A percentile compares a stretch with the other conserved stretches of the same genome.
Conservation (phyloP, 164 flowering plant species). For the Vitis cinerea region DNA sequence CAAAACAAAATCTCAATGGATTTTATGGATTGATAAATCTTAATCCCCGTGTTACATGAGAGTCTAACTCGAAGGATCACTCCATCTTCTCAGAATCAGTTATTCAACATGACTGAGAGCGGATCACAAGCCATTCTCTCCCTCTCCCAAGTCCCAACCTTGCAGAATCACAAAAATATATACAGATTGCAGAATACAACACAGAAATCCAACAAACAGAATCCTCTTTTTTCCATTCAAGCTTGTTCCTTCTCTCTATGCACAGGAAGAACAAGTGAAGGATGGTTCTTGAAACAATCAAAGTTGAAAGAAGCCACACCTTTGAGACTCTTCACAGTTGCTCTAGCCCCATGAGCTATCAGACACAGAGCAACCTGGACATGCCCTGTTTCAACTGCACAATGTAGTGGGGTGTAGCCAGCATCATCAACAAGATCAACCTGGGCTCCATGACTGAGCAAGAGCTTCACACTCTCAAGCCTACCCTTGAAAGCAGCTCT, state of each 20-base stretch:
- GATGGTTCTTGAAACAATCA: constrained; percentile 28
- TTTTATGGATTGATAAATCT: too few species aligned
- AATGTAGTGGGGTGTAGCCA: constrained; percentile 70
- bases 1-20: too few species aligned
- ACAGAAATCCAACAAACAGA: too few species aligned
- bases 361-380: constrained; percentile 42
- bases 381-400: constrained; percentile 72
- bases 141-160: constrained; percentile 2
- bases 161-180: too few species aligned
- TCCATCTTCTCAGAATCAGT: too few species aligned
- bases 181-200: too few species aligned
- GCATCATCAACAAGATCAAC: constrained; percentile 47
- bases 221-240: constrained; percentile 1
- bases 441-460: constrained; percentile 54
- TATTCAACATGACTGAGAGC: too few species aligned
- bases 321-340: constrained; percentile 37
- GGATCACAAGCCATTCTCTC: neutral
- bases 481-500: constrained; percentile 77
- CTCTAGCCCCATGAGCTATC: constrained; percentile 52
- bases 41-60: too few species aligned
- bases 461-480: constrained; percentile 45
- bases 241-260: constrained; percentile 22
- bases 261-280: constrained; percentile 25
- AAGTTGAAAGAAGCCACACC: constrained; percentile 24
- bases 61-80: too few species aligned